Percentiles rank a stretch among this genome's conserved stretches.
phyloP scores from a whole-genome alignment of 345 rosid species.

The Clarkia xantiana region DNA sequence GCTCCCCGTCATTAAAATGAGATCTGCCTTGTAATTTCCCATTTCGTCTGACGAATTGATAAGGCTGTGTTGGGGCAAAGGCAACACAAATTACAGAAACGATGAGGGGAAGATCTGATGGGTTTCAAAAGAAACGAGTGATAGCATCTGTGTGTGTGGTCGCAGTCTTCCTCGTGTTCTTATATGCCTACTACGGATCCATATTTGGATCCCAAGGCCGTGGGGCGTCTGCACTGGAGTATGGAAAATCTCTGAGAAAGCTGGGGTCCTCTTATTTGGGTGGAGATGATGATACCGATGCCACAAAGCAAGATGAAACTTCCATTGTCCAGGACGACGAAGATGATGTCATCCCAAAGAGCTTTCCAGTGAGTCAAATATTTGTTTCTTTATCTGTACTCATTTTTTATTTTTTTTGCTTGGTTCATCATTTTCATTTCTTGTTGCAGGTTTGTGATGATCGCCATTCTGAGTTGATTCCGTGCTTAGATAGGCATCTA shows the following conservation, averaged over 20 bases:
- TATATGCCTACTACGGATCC: constrained; percentile 60
- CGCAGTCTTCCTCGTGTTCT: constrained; percentile 48
- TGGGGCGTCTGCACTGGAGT: constrained; percentile 65
- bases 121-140: constrained; percentile 71
- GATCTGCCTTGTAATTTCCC: constrained; percentile 17
- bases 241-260: constrained; percentile 60
- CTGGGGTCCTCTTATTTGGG: constrained; percentile 73
- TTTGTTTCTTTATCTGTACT: not conserved
- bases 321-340: constrained; percentile 31
- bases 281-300: constrained; percentile 63
- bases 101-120: constrained; percentile 93
- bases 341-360: constrained; percentile 35
- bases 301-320: constrained; percentile 42
- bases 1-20: constrained; percentile 7
- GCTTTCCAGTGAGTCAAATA: constrained; percentile 64
- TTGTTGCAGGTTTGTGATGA: constrained; percentile 74
- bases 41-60: constrained; percentile 2
- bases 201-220: constrained; percentile 45
- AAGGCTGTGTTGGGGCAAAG: constrained; percentile 13
- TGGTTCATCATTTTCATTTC: not conserved
- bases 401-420: not conserved
- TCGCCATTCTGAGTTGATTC: constrained; percentile 86
- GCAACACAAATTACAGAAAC: constrained; percentile 9
- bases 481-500: constrained; percentile 81
- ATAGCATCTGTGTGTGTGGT: constrained; percentile 37